Conservation (phyloP, 352 stramenopile species). For the Poterioochromonas sp. region DNA sequence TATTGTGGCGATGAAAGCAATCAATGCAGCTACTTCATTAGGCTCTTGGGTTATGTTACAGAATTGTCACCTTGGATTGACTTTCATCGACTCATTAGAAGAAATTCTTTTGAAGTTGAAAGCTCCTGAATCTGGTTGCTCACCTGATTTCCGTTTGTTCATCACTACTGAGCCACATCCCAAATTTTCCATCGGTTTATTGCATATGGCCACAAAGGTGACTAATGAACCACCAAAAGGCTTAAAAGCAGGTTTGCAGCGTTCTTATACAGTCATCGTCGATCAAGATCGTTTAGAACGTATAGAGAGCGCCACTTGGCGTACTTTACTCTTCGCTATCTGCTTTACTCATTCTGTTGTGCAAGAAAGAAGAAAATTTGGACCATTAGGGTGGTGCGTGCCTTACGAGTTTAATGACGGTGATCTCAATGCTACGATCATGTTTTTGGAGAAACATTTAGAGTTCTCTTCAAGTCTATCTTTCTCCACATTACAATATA, state of each 20-base stretch:
- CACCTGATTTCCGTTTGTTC: conserved; percentile 79
- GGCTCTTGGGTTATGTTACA: conserved; percentile 46
- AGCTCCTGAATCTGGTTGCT: conserved; percentile 56
- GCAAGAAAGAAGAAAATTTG: conserved; percentile 89
- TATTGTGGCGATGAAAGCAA: conserved; percentile 76
- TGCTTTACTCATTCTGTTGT: conserved; percentile 86
- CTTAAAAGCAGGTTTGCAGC: conserved; percentile 69
- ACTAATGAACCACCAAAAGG: conserved; percentile 85
- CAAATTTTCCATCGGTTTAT: conserved; percentile 77
- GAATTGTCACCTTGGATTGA: conserved; percentile 83
- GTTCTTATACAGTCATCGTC: conserved; percentile 87
- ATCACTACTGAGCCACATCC: conserved; percentile 80
- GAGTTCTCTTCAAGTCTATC: conserved; percentile 71
- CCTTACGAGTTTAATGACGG: conserved; percentile 92
- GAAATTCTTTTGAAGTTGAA: conserved; percentile 51
- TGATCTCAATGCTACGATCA: conserved; percentile 79
- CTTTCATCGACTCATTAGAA: conserved; percentile 87
- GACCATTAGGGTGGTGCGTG: conserved; percentile 81
- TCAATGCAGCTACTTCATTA: neutral
- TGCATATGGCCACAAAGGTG: conserved; percentile 66
- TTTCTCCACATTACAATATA: conserved; percentile 87
- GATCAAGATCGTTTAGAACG: conserved; percentile 75
- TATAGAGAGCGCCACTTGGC: conserved; percentile 67
- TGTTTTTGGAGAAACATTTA: conserved; percentile 87
- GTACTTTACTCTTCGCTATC: conserved; percentile 77